Evolutionary conservation across 306 rosid species (phyloP).

Genomic region (Aeschynomene evenia): DNA sequence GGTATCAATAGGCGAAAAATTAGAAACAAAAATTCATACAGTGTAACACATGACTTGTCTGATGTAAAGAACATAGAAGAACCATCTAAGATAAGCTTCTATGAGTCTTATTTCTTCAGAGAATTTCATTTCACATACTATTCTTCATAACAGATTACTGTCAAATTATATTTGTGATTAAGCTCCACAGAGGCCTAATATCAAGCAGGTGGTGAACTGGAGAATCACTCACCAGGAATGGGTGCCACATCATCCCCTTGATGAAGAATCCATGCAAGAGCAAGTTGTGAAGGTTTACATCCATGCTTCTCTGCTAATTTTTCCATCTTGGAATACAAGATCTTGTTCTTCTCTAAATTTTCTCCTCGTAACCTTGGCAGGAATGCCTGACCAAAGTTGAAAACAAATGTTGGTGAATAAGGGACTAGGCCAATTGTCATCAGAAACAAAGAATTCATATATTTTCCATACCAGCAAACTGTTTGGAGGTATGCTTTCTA

Average conservation of each 20-base stretch:
- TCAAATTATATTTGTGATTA: background rate
- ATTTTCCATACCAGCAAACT: conserved; percentile 44
- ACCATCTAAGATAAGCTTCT: background rate
- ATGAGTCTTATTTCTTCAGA: background rate
- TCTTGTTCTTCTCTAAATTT: conserved; percentile 61
- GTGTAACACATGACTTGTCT: background rate
- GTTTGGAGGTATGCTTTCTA: conserved; percentile 58
- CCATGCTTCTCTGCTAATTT: conserved; percentile 55
- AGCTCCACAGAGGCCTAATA: background rate
- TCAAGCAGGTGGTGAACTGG: background rate
- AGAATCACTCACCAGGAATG: conserved; percentile 59
- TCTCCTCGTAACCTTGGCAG: conserved; percentile 63
- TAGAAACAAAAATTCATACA: background rate
- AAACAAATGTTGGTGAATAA: conserved; percentile 4
- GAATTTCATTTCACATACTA: background rate
- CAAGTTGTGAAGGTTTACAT: conserved; percentile 57
- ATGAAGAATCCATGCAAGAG: conserved; percentile 68
- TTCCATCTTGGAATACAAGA: conserved; percentile 39
- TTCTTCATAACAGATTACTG: background rate
- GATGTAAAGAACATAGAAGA: background rate
- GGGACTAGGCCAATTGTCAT: conserved; percentile 1
- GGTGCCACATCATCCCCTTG: conserved; percentile 68
- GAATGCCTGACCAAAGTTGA: conserved; percentile 32
- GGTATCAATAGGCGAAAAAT: background rate
- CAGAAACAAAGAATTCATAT: conserved; percentile 4